Conservation (phyloP, 192 early-diverging fungal genomes). For the Globomyces pollinis-pini region DNA sequence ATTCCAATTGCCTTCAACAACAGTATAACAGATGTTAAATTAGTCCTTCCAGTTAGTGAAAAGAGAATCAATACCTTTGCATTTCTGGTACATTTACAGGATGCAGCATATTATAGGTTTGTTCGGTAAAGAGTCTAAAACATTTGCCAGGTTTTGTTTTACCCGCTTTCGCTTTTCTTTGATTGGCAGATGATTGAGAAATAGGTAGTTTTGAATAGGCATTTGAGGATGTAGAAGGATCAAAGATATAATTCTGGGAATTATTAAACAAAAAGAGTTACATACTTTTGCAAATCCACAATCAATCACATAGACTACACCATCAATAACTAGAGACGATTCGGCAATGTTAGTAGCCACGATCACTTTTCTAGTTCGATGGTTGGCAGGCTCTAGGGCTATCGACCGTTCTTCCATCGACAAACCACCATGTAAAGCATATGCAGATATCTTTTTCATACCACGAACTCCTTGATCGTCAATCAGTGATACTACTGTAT, state of each 20-base stretch:
- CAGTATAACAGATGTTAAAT: constrained; percentile 58
- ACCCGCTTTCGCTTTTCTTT: constrained; percentile 41
- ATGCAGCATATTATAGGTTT: constrained; percentile 18
- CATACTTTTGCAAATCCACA: constrained; percentile 67
- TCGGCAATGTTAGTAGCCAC: constrained; percentile 90
- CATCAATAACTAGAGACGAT: constrained; percentile 69
- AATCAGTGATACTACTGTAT: constrained; percentile 52
- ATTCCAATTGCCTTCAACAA: constrained; percentile 77
- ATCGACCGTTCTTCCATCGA: constrained; percentile 55
- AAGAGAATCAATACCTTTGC: constrained; percentile 31
- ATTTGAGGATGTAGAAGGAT: constrained; percentile 49
- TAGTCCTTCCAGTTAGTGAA: constrained; percentile 35
- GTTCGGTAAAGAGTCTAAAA: constrained; percentile 44
- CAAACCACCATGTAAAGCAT: constrained; percentile 70
- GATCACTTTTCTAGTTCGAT: constrained; percentile 67
- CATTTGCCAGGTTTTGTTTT: constrained; percentile 43
- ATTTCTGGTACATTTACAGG: constrained; percentile 40
- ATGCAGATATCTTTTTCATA: background rate
- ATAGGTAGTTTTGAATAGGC: constrained; percentile 35
- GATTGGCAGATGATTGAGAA: constrained; percentile 34
- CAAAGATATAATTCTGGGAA: background rate
- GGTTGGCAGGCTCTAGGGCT: constrained; percentile 52
- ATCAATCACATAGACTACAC: constrained; percentile 71
- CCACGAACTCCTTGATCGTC: constrained; percentile 42
- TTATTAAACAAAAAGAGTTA: background rate